Evolutionary conservation across 306 rosid genomes (phyloP).

Genomic region (Gastrolobium bilobum): DNA sequence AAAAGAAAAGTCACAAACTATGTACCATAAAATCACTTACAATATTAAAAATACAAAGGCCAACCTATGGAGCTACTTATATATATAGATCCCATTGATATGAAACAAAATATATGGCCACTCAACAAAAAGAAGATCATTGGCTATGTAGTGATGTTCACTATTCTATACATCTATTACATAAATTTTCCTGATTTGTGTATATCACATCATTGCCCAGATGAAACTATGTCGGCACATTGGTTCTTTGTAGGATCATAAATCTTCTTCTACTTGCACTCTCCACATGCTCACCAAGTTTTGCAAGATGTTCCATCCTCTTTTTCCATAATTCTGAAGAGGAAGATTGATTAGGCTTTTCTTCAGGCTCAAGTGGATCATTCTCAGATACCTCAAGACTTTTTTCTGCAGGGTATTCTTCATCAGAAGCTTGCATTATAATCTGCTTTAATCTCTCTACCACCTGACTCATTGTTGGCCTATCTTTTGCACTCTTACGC

Average conservation of each 20-base stretch:
- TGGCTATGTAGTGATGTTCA: slow-evolving; percentile 1
- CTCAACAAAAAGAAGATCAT: not conserved
- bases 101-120: slow-evolving; percentile 38
- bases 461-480: slow-evolving; percentile 79
- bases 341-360: slow-evolving; percentile 32
- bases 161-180: slow-evolving; percentile 29
- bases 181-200: not conserved
- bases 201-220: slow-evolving; percentile 5
- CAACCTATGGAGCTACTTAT: not conserved
- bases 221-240: slow-evolving; percentile 51
- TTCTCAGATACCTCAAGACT: slow-evolving; percentile 47
- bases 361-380: slow-evolving; percentile 49
- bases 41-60: slow-evolving; percentile 26
- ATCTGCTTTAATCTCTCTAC: slow-evolving; percentile 68
- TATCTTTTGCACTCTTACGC: slow-evolving; percentile 71
- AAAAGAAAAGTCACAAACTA: not conserved
- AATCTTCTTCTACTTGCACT: slow-evolving; percentile 72
- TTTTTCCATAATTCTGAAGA: slow-evolving; percentile 70
- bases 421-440: slow-evolving; percentile 58
- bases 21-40: slow-evolving; percentile 26
- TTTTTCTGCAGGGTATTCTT: slow-evolving; percentile 45
- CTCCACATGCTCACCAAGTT: slow-evolving; percentile 82
- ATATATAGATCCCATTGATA: slow-evolving; percentile 17
- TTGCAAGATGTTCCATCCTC: slow-evolving; percentile 85
- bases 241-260: slow-evolving; percentile 74